These are phyloP conservation scores for Dillenia turbinata DNA, from an alignment of 164 flowering plant species.

Conservation along the genomic window DNA sequence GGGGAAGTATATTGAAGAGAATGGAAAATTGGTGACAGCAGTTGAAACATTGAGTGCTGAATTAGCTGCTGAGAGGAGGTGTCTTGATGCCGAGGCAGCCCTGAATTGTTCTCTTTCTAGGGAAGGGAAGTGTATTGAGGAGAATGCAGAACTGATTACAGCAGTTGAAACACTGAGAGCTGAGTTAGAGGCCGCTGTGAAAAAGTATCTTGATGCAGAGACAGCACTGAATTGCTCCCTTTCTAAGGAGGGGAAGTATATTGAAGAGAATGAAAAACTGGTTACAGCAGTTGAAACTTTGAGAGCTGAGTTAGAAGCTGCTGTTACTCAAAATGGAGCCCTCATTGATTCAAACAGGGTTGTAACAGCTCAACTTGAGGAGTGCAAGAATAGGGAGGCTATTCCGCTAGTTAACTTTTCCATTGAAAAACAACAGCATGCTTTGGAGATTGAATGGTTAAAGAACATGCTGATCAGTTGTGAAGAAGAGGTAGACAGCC, in stretches of 20 bases:
- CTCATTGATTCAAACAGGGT: constrained; percentile 28
- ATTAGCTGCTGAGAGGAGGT: constrained; percentile 37
- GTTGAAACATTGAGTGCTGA: constrained; percentile 48
- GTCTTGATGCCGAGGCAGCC: constrained; percentile 30
- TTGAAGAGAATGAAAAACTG: too few relatives aligned
- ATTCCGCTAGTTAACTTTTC: constrained; percentile 14
- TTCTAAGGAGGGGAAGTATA: too few relatives aligned
- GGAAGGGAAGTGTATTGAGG: constrained; percentile 42
- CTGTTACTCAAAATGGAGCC: constrained; percentile 21
- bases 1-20: constrained; percentile 43
- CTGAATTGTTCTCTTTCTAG: constrained; percentile 33
- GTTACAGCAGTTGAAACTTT: too few relatives aligned
- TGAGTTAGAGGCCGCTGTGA: constrained; percentile 38
- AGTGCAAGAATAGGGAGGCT: constrained; percentile 26
- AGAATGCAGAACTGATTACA: constrained; percentile 36
- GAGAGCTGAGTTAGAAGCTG: background rate
- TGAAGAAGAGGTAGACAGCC: constrained; percentile 37
- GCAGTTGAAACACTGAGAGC: constrained; percentile 38
- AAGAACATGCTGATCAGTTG: constrained; percentile 26
- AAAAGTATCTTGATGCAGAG: too few relatives aligned
- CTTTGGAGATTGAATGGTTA: constrained; percentile 38
- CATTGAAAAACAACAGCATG: constrained; percentile 23
- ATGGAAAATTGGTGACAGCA: constrained; percentile 26
- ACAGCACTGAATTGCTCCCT: too few relatives aligned
- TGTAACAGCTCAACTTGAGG: constrained; percentile 34